These are phyloP conservation scores for Rehmannia glutinosa DNA, from an alignment of 257 asterid species.

Conservation along the genomic window DNA sequence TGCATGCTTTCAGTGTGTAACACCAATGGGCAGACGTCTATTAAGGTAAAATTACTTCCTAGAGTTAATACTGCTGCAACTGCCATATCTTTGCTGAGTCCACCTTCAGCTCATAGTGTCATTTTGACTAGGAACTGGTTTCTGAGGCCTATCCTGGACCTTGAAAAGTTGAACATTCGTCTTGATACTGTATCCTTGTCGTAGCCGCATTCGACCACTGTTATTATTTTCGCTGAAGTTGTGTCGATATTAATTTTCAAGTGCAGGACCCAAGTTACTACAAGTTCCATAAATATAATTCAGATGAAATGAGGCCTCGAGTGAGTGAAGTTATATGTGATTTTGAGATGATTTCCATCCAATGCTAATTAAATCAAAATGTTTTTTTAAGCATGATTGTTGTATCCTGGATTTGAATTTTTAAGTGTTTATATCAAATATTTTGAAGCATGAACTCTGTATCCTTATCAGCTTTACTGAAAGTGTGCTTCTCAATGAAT, in stretches of 20 bases:
- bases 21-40: conserved; percentile 93
- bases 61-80: conserved; percentile 6
- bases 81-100: conserved; percentile 23
- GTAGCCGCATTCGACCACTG: background rate
- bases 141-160: conserved; percentile 90
- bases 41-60: conserved; percentile 54
- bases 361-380: conserved; percentile 8
- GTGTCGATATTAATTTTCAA: background rate
- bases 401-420: conserved; percentile 7
- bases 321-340: conserved; percentile 3
- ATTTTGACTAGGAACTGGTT: conserved; percentile 83
- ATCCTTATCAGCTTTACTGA: conserved; percentile 6
- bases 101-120: conserved; percentile 26
- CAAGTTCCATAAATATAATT: conserved; percentile 14
- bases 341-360: background rate
- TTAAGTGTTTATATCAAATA: background rate
- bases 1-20: conserved; percentile 74
- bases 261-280: conserved; percentile 4
- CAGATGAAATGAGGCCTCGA: conserved; percentile 5
- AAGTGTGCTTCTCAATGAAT: conserved; percentile 34
- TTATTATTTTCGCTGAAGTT: background rate
- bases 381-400: conserved; percentile 10
- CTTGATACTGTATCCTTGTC: conserved; percentile 88
- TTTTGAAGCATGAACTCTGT: conserved; percentile 4
- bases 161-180: conserved; percentile 76